A percentile compares a stretch with the other conserved stretches of the same genome.
phyloP scores from a whole-genome alignment of 768 basidiomycete genomes.

The Aureoboletus auriporus region DNA sequence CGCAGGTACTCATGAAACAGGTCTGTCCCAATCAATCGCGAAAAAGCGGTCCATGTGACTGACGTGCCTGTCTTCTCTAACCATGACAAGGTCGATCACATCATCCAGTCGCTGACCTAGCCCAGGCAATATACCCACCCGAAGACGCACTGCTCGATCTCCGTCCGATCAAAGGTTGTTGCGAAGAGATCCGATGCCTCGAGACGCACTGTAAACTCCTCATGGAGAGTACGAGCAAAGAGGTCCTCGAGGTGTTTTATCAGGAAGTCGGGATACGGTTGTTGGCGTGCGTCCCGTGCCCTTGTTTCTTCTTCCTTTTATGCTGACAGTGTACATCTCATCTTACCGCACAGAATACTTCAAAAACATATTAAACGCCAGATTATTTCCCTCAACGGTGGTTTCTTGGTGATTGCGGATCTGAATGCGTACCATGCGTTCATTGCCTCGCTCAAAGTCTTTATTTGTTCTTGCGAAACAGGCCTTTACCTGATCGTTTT shows the following conservation, averaged over 20 bases:
- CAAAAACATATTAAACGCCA: conserved; percentile 97
- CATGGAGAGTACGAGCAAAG: conserved; percentile 90
- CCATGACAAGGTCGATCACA: conserved; percentile 76
- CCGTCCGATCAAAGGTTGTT: conserved; percentile 81
- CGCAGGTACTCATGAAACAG: conserved; percentile 94
- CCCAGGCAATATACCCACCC: conserved; percentile 89
- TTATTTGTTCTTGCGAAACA: neutral
- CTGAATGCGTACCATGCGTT: conserved; percentile 92
- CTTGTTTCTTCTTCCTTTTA: neutral
- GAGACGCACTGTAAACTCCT: conserved; percentile 89
- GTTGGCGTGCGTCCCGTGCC: conserved; percentile 54
- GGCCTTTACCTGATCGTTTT: no score
- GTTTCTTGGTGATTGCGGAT: conserved; percentile 95
- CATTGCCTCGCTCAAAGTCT: conserved; percentile 78
- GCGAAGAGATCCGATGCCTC: conserved; percentile 84
- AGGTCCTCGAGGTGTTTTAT: conserved; percentile 96
- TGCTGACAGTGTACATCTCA: neutral
- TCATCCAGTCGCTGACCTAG: conserved; percentile 76
- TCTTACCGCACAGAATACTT: conserved; percentile 56
- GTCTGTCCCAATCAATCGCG: conserved; percentile 32
- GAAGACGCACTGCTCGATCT: conserved; percentile 79
- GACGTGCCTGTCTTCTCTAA: neutral
- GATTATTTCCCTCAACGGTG: conserved; percentile 91
- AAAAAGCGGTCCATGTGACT: neutral
- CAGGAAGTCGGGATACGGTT: conserved; percentile 93